Evolutionary conservation across 2,329 filamentous ascomycete genomes (phyloP).

Genomic region (Podosphaera xanthii): DNA sequence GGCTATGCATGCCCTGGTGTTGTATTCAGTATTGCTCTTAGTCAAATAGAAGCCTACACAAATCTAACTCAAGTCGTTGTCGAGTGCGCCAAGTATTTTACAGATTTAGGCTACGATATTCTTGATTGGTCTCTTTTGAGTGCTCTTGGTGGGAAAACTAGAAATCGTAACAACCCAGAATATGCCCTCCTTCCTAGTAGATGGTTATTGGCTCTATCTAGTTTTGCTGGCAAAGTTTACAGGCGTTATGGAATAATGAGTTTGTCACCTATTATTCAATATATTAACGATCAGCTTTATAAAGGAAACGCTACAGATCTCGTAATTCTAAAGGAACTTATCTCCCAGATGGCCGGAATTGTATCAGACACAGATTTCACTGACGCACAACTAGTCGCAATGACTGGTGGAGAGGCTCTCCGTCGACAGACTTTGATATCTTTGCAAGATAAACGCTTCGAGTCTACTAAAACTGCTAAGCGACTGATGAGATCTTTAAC

Average conservation of each 20-base stretch:
- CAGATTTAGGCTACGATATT: constrained; percentile 76
- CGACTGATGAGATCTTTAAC: constrained; percentile 61
- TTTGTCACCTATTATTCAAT: constrained; percentile 65
- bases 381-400: constrained; percentile 64
- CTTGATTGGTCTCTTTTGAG: constrained; percentile 81
- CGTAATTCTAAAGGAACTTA: constrained; percentile 74
- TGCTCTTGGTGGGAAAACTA: constrained; percentile 37
- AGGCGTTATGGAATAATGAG: constrained; percentile 68
- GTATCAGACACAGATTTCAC: constrained; percentile 72
- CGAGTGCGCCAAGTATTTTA: constrained; percentile 86
- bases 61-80: constrained; percentile 91
- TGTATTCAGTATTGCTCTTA: constrained; percentile 72
- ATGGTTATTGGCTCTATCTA: constrained; percentile 76
- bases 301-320: constrained; percentile 73
- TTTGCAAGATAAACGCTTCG: constrained; percentile 61
- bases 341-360: constrained; percentile 84
- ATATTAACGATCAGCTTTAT: constrained; percentile 65
- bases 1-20: constrained; percentile 76
- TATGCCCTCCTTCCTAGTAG: constrained; percentile 56
- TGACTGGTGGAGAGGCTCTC: constrained; percentile 66
- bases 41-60: constrained; percentile 79
- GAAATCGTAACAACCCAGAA: constrained; percentile 37
- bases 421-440: constrained; percentile 61
- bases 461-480: constrained; percentile 49
- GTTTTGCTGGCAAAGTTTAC: constrained; percentile 81